phyloP scores from a whole-genome alignment of 495 filamentous ascomycete genomes.

The Penicillium crystallinum region DNA sequence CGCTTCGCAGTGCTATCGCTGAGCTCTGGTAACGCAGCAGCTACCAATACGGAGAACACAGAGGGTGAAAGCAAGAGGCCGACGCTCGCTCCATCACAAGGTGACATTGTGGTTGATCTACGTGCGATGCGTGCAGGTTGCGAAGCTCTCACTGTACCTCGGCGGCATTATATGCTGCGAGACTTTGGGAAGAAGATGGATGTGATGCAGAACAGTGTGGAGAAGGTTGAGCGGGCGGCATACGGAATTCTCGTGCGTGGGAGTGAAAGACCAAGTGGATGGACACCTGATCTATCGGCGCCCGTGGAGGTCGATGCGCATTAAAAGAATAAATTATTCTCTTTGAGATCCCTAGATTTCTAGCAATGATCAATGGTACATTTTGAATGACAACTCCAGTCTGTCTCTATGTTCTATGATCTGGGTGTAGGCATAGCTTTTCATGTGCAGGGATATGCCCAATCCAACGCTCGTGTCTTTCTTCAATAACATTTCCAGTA shows the following conservation, averaged over 20 bases:
- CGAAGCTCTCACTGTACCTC: slow-evolving; percentile 59
- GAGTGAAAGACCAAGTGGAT: slow-evolving; percentile 82
- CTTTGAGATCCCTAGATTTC: not conserved
- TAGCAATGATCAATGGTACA: not conserved
- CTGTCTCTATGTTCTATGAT: not conserved
- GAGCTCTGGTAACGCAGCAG: slow-evolving; percentile 26
- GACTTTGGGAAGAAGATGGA: slow-evolving; percentile 75
- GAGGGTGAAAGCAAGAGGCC: slow-evolving; percentile 8
- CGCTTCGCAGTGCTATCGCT: slow-evolving; percentile 76
- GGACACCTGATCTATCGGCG: slow-evolving; percentile 75
- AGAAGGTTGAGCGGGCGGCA: slow-evolving; percentile 86
- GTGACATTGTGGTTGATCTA: slow-evolving; percentile 64
- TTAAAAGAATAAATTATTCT: slow-evolving; percentile 5
- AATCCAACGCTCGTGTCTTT: not conserved
- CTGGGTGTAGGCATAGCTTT: not conserved
- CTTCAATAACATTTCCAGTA: not conserved
- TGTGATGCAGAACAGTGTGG: slow-evolving; percentile 82
- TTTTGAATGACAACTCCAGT: not conserved
- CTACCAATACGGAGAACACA: slow-evolving; percentile 17
- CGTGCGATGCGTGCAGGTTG: slow-evolving; percentile 66
- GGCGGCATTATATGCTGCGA: slow-evolving; percentile 42
- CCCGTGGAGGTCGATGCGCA: slow-evolving; percentile 42
- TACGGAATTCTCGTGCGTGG: slow-evolving; percentile 85
- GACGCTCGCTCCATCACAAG: slow-evolving; percentile 21
- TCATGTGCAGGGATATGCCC: not conserved